These are phyloP conservation scores for Cenococcum geophilum DNA, from an alignment of 495 filamentous ascomycete genomes.

Conservation along the genomic window DNA sequence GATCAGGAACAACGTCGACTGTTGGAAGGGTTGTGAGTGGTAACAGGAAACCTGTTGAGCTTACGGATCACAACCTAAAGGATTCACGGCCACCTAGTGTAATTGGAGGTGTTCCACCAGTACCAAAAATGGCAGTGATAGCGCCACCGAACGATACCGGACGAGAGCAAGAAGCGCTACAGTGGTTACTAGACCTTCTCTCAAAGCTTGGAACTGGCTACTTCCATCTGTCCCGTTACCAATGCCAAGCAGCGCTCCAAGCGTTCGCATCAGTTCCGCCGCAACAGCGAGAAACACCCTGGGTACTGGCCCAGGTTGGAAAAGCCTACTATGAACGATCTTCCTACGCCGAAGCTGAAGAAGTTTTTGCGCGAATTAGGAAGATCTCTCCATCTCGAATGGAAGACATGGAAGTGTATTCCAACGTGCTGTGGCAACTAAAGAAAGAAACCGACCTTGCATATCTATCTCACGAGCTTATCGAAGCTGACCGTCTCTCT, in stretches of 20 bases:
- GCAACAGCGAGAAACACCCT: conserved; percentile 85
- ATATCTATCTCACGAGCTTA: conserved; percentile 81
- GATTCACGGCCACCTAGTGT: conserved; percentile 38
- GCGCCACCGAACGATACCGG: conserved; percentile 19
- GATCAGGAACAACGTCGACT: conserved; percentile 50
- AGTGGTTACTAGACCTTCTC: conserved; percentile 73
- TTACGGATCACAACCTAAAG: conserved; percentile 61
- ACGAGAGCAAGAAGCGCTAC: conserved; percentile 63
- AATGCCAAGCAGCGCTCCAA: conserved; percentile 66
- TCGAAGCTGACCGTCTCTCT: conserved; percentile 77
- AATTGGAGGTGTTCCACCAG: conserved; percentile 5
- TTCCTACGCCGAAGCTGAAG: conserved; percentile 77
- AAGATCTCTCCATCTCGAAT: conserved; percentile 68
- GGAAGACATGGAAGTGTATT: conserved; percentile 96
- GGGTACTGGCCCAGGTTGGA: conserved; percentile 85
- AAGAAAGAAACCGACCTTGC: conserved; percentile 88
- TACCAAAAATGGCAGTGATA: conserved; percentile 19
- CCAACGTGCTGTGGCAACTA: conserved; percentile 93
- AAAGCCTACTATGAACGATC: conserved; percentile 84
- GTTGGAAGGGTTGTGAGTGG: conserved; percentile 84
- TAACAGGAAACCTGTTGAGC: conserved; percentile 64
- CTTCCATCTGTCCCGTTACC: conserved; percentile 67
- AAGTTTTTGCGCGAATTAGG: conserved; percentile 70
- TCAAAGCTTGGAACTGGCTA: conserved; percentile 76
- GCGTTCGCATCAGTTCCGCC: conserved; percentile 62